Evolutionary conservation across 225 moss, liverwort and hornwort genomes (phyloP).

Genomic region (Polytrichum formosum): DNA sequence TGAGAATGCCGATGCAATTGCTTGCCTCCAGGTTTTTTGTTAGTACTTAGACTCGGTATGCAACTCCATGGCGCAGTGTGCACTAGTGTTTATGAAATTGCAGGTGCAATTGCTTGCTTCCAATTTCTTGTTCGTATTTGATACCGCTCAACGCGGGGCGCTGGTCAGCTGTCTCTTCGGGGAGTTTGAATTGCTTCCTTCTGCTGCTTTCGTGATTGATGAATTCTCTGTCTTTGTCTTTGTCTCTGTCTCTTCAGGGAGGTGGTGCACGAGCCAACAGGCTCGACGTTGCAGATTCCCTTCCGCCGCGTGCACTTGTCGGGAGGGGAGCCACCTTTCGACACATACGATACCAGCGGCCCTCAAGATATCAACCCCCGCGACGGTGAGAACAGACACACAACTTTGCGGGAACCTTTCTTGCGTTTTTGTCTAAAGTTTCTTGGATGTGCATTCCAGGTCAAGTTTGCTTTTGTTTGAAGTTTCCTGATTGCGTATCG

Average conservation of each 20-base stretch:
- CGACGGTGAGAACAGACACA: slow-evolving; percentile 27
- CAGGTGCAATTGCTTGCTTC: no score
- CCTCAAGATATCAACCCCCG: slow-evolving; percentile 63
- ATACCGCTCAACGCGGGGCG: no score
- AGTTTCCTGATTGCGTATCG: neutral
- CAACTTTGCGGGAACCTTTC: neutral
- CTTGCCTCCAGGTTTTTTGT: no score
- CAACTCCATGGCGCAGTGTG: no score
- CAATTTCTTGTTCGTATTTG: no score
- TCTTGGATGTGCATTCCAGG: neutral
- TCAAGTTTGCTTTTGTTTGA: neutral
- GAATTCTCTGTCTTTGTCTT: neutral
- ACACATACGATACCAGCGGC: slow-evolving; percentile 89
- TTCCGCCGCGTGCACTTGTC: slow-evolving; percentile 87
- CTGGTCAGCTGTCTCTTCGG: no score
- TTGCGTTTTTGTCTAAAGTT: neutral
- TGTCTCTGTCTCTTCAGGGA: slow-evolving; percentile 38
- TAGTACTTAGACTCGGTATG: no score
- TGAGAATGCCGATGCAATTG: no score
- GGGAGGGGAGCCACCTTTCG: slow-evolving; percentile 82
- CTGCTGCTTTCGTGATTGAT: neutral
- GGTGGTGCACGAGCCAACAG: slow-evolving; percentile 67
- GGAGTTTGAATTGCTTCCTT: neutral
- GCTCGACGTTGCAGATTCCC: slow-evolving; percentile 56
- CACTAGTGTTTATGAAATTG: no score